phyloP scores from a whole-genome alignment of 768 basidiomycete species.

The Macrolepiota fuliginosa region DNA sequence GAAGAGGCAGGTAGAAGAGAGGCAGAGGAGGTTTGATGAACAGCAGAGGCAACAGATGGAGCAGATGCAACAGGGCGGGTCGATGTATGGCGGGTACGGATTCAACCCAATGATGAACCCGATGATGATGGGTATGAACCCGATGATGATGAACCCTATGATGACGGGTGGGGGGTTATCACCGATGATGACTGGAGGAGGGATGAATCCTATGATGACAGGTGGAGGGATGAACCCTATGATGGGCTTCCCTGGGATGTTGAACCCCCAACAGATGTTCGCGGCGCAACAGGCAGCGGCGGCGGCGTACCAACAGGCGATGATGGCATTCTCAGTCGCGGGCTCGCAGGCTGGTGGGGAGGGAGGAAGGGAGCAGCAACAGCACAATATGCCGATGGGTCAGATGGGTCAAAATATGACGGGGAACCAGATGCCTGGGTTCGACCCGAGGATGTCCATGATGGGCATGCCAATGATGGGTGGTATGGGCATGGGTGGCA shows the following conservation, averaged over 20 bases:
- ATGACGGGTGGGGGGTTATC: slow-evolving; percentile 43
- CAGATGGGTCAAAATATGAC: slow-evolving; percentile 59
- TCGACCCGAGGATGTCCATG: slow-evolving; percentile 82
- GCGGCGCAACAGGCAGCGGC: slow-evolving; percentile 77
- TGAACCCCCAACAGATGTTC: slow-evolving; percentile 80
- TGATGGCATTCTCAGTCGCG: slow-evolving; percentile 77
- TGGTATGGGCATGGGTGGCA: slow-evolving; percentile 19
- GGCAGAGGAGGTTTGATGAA: slow-evolving; percentile 91
- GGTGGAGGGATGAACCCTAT: slow-evolving; percentile 39
- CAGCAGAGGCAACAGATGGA: slow-evolving; percentile 87
- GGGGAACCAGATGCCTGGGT: slow-evolving; percentile 38
- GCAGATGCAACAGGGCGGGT: slow-evolving; percentile 80
- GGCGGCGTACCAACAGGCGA: slow-evolving; percentile 87
- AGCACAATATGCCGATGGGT: slow-evolving; percentile 33
- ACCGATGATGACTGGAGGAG: slow-evolving; percentile 55
- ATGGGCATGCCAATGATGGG: slow-evolving; percentile 51
- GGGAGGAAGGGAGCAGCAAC: slow-evolving; percentile 38
- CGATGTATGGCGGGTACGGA: slow-evolving; percentile 60
- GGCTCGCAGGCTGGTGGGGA: slow-evolving; percentile 71
- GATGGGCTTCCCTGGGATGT: slow-evolving; percentile 62
- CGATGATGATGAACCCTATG: slow-evolving; percentile 49
- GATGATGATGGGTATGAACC: slow-evolving; percentile 60
- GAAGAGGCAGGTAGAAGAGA: slow-evolving; percentile 85
- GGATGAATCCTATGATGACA: slow-evolving; percentile 47
- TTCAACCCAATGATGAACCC: slow-evolving; percentile 81